Evolutionary conservation across 2,329 filamentous ascomycete genomes (phyloP).

Genomic region (Penicillium sp.): DNA sequence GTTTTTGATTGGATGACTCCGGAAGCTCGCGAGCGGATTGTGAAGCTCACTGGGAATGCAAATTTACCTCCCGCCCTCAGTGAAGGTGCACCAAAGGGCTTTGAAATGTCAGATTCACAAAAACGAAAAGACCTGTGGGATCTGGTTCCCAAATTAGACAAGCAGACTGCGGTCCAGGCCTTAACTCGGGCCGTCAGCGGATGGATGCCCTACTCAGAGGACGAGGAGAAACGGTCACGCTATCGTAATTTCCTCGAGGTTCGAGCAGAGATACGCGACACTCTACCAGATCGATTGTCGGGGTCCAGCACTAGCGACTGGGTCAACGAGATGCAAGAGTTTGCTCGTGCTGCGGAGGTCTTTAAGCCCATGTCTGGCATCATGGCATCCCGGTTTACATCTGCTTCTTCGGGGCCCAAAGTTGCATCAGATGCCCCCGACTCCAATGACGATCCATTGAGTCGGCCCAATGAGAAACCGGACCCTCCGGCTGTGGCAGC

Average conservation of each 20-base stretch:
- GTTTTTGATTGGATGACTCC: slow-evolving; percentile 91
- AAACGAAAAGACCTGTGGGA: slow-evolving; percentile 62
- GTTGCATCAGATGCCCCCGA: slow-evolving; percentile 43
- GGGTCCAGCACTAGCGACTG: slow-evolving; percentile 70
- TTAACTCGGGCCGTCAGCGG: slow-evolving; percentile 67
- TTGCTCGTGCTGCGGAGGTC: slow-evolving; percentile 72
- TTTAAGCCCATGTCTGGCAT: slow-evolving; percentile 91
- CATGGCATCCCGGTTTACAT: slow-evolving; percentile 93
- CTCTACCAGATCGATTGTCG: slow-evolving; percentile 60
- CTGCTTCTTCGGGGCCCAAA: slow-evolving; percentile 49
- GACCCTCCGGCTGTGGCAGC: slow-evolving; percentile 83
- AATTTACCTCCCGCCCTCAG: slow-evolving; percentile 78
- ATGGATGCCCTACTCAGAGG: slow-evolving; percentile 83
- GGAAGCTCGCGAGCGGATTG: slow-evolving; percentile 76
- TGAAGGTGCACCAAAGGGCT: slow-evolving; percentile 70
- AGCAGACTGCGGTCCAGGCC: slow-evolving; percentile 69
- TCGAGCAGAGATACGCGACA: slow-evolving; percentile 65
- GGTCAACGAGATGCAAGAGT: slow-evolving; percentile 78
- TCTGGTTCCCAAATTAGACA: slow-evolving; percentile 67
- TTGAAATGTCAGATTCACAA: slow-evolving; percentile 66
- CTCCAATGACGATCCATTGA: slow-evolving; percentile 46
- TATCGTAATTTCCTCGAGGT: slow-evolving; percentile 83
- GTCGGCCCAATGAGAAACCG: slow-evolving; percentile 58
- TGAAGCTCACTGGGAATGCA: slow-evolving; percentile 71
- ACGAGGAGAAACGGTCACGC: slow-evolving; percentile 75